Conservation (phyloP, 805 yeast species). For the Phaffomyces antillensis region DNA sequence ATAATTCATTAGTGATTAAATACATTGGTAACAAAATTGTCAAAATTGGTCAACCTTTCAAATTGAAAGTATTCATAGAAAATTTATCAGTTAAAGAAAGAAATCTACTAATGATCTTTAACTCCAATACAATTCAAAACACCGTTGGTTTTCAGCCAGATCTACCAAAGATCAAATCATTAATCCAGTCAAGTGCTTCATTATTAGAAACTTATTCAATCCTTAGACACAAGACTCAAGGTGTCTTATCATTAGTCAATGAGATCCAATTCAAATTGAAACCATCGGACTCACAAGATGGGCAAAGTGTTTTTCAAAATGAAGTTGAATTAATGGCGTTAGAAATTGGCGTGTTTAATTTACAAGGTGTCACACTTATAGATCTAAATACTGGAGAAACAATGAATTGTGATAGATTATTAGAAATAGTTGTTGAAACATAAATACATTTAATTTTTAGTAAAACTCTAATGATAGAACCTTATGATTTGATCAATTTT, state of each 20-base stretch:
- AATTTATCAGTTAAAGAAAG: slow-evolving; percentile 48
- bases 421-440: slow-evolving; percentile 50
- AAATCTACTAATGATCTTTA: slow-evolving; percentile 42
- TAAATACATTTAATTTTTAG: background rate
- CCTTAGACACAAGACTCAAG: slow-evolving; percentile 38
- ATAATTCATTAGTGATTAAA: slow-evolving; percentile 34
- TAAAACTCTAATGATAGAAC: background rate
- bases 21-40: slow-evolving; percentile 59
- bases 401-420: slow-evolving; percentile 59
- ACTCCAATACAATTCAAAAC: slow-evolving; percentile 10
- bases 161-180: slow-evolving; percentile 20
- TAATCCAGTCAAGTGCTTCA: slow-evolving; percentile 17
- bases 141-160: slow-evolving; percentile 10
- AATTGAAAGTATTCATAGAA: slow-evolving; percentile 60
- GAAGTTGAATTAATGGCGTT: slow-evolving; percentile 54
- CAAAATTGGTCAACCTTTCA: slow-evolving; percentile 50
- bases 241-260: slow-evolving; percentile 56
- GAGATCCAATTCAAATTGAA: slow-evolving; percentile 51
- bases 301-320: slow-evolving; percentile 48
- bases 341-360: slow-evolving; percentile 54
- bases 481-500: slow-evolving; percentile 17
- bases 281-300: slow-evolving; percentile 37
- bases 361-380: slow-evolving; percentile 58
- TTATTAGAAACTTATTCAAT: slow-evolving; percentile 30
- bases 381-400: slow-evolving; percentile 61